Percentiles rank a stretch among this genome's conserved stretches.
Evolutionary conservation across 208 protist genomes (phyloP).

Genomic region (Zelonia costaricensis): DNA sequence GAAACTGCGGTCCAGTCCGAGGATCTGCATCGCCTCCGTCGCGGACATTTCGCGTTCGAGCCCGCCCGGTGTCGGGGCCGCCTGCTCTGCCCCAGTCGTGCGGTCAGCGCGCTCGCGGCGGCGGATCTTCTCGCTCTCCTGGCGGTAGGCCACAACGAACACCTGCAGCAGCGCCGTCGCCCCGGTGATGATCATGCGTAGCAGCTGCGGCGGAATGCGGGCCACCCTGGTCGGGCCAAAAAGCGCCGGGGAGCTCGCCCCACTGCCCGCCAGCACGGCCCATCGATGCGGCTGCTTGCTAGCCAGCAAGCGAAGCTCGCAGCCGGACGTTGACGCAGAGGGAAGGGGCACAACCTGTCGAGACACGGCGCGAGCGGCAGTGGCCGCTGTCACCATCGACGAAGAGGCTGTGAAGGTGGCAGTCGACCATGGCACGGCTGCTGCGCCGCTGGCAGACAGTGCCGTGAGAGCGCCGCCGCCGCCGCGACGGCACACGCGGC

Average conservation of each 20-base stretch:
- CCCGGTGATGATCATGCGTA: constrained; percentile 32
- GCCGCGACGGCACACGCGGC: no score
- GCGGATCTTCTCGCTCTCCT: constrained; percentile 38
- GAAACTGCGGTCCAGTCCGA: constrained; percentile 55
- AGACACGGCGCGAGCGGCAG: no score
- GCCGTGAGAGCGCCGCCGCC: no score
- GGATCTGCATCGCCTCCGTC: constrained; percentile 66
- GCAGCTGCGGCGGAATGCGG: constrained; percentile 61
- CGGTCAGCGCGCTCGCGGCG: constrained; percentile 17
- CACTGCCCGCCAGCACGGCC: constrained; percentile 1
- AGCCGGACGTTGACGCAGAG: no score
- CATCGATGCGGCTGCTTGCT: no score
- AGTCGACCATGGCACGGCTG: no score
- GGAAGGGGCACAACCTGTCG: not conserved
- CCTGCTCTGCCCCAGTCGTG: constrained; percentile 1
- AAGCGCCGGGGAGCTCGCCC: constrained; percentile 22
- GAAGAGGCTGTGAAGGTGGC: no score
- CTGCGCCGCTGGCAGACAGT: no score
- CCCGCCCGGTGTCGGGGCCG: constrained; percentile 1
- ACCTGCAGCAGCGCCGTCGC: constrained; percentile 46
- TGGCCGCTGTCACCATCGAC: no score
- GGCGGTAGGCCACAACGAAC: constrained; percentile 58
- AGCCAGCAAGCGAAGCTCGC: no score
- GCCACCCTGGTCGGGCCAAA: constrained; percentile 38
- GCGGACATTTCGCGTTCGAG: constrained; percentile 40